These are phyloP conservation scores for Pythium monospermum DNA, from an alignment of 352 stramenopile species.

Conservation along the genomic window DNA sequence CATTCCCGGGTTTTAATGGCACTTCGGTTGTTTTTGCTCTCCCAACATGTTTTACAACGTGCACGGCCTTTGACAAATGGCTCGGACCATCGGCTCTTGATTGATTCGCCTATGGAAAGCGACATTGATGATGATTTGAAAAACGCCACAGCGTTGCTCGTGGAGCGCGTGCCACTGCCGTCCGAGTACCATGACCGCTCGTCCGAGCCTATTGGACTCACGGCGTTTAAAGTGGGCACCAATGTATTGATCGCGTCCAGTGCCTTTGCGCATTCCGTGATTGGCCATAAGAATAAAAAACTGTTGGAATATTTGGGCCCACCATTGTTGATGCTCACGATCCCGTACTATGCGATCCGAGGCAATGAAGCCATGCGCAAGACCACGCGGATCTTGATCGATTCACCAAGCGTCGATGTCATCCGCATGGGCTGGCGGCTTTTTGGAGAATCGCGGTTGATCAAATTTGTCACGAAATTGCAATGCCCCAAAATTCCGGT, in stretches of 20 bases:
- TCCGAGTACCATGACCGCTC: constrained; percentile 83
- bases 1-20: constrained; percentile 82
- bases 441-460: constrained; percentile 76
- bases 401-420: constrained; percentile 76
- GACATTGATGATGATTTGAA: constrained; percentile 88
- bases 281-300: constrained; percentile 60
- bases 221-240: constrained; percentile 76
- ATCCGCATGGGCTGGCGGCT: constrained; percentile 82
- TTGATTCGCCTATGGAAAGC: constrained; percentile 78
- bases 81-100: constrained; percentile 73
- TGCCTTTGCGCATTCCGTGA: constrained; percentile 67
- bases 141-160: constrained; percentile 70
- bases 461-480: constrained; percentile 56
- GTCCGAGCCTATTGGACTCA: constrained; percentile 74
- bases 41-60: constrained; percentile 78
- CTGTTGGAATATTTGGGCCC: constrained; percentile 55
- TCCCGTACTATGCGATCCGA: constrained; percentile 84
- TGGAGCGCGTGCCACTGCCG: constrained; percentile 76
- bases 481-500: constrained; percentile 64
- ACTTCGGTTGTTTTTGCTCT: constrained; percentile 74
- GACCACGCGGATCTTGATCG: constrained; percentile 74
- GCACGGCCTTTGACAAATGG: constrained; percentile 60
- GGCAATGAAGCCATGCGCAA: constrained; percentile 62
- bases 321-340: constrained; percentile 52
- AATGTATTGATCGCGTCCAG: constrained; percentile 75